Percentiles rank a stretch among this genome's conserved stretches.
phyloP scores from a whole-genome alignment of 2,329 filamentous ascomycete species.

The Aspergillus sergii region DNA sequence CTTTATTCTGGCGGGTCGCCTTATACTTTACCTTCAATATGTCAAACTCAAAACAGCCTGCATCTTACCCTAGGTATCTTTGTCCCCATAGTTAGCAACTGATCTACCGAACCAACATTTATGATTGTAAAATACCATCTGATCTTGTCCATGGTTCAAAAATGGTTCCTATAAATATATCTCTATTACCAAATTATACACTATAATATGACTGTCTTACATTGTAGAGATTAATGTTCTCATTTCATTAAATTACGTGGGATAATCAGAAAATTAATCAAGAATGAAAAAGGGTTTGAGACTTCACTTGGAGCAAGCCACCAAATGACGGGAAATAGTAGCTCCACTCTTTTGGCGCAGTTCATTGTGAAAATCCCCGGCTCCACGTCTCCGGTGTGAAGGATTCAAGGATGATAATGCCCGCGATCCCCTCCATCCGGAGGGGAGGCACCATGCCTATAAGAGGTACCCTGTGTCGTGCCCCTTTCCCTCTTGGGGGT shows the following conservation, averaged over 20 bases:
- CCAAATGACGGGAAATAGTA: neutral
- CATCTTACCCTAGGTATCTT: neutral
- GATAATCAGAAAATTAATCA: neutral
- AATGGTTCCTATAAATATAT: neutral
- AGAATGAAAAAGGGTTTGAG: neutral
- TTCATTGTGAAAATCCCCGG: slow-evolving; percentile 4
- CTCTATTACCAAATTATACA: neutral
- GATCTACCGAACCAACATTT: neutral
- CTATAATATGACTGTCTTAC: neutral
- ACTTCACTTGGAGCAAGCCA: neutral
- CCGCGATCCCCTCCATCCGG: neutral
- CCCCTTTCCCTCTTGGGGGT: neutral
- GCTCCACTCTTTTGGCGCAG: neutral
- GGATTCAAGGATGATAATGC: slow-evolving; percentile 8
- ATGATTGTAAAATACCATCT: neutral
- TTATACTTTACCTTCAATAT: neutral
- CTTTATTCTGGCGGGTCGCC: neutral
- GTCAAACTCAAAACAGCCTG: neutral
- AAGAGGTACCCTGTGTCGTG: neutral
- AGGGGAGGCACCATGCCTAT: neutral
- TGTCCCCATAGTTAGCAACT: neutral
- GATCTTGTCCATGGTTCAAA: neutral
- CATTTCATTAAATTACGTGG: neutral
- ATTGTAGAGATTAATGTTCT: neutral
- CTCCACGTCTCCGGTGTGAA: slow-evolving; percentile 9